Evolutionary conservation across 129 eudicot species (phyloP).

Genomic region (Ambrosia artemisiifolia): DNA sequence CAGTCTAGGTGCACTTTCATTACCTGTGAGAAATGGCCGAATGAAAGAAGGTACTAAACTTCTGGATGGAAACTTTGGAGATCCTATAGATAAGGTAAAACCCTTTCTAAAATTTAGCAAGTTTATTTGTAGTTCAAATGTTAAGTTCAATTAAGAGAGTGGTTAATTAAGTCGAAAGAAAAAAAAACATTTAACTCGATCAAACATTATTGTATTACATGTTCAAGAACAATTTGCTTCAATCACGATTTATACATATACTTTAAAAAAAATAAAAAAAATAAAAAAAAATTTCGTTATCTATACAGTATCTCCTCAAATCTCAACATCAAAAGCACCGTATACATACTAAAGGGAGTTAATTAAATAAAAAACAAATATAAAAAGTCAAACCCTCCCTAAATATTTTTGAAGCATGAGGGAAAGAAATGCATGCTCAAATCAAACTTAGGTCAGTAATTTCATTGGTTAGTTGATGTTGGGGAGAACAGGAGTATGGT

Average conservation of each 20-base stretch:
- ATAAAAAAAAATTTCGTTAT: slow-evolving; percentile 10
- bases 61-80: too few species aligned
- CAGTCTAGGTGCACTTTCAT: too few species aligned
- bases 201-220: slow-evolving; percentile 6
- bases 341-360: slow-evolving; percentile 14
- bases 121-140: too few species aligned
- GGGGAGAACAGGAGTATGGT: too few species aligned
- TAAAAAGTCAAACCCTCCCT: slow-evolving; percentile 18
- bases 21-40: too few species aligned
- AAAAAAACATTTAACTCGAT: background rate
- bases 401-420: background rate
- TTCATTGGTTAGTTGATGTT: slow-evolving; percentile 48
- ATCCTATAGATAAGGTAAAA: too few species aligned
- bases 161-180: too few species aligned
- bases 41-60: too few species aligned
- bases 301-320: slow-evolving; percentile 32
- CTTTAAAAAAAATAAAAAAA: background rate
- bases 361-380: slow-evolving; percentile 2
- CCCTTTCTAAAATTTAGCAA: too few species aligned
- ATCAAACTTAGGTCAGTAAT: slow-evolving; percentile 32
- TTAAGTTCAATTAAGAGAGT: too few species aligned
- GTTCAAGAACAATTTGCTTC: slow-evolving; percentile 12
- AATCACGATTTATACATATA: slow-evolving; percentile 23
- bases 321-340: slow-evolving; percentile 9
- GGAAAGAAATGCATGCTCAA: too few species aligned